These are phyloP conservation scores for Picochlorum sp. DNA, from an alignment of 139 green algal species.

Conservation along the genomic window DNA sequence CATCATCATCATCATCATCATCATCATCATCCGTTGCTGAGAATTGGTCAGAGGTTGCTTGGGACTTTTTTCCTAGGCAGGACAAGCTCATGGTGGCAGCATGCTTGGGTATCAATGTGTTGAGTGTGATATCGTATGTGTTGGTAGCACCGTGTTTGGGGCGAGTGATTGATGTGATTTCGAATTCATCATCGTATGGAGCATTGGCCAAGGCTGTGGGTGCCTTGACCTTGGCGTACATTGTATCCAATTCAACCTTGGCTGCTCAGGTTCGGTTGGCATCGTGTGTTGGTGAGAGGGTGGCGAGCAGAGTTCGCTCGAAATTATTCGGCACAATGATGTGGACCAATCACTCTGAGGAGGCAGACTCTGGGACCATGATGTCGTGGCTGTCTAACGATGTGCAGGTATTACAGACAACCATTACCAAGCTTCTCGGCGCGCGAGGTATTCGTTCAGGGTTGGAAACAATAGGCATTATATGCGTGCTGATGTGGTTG, in stretches of 20 bases:
- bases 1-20: no score
- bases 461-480: conserved; percentile 27
- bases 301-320: conserved; percentile 19
- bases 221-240: conserved; percentile 18
- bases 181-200: conserved; percentile 3
- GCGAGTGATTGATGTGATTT: conserved; percentile 25
- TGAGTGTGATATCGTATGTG: conserved; percentile 13
- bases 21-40: background rate
- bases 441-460: conserved; percentile 18
- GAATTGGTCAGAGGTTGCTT: background rate
- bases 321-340: conserved; percentile 24
- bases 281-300: conserved; percentile 8
- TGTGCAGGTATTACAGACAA: conserved; percentile 29
- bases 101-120: conserved; percentile 5
- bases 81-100: background rate
- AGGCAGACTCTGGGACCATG: conserved; percentile 18
- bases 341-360: background rate
- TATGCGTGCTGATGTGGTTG: conserved; percentile 8
- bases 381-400: conserved; percentile 26
- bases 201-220: conserved; percentile 17
- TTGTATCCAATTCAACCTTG: conserved; percentile 10
- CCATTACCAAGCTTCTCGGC: conserved; percentile 28
- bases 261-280: conserved; percentile 26
- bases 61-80: background rate
- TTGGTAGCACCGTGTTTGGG: conserved; percentile 20